These are phyloP conservation scores for Starmerella apis DNA, from an alignment of 805 yeast genomes.

Conservation along the genomic window DNA sequence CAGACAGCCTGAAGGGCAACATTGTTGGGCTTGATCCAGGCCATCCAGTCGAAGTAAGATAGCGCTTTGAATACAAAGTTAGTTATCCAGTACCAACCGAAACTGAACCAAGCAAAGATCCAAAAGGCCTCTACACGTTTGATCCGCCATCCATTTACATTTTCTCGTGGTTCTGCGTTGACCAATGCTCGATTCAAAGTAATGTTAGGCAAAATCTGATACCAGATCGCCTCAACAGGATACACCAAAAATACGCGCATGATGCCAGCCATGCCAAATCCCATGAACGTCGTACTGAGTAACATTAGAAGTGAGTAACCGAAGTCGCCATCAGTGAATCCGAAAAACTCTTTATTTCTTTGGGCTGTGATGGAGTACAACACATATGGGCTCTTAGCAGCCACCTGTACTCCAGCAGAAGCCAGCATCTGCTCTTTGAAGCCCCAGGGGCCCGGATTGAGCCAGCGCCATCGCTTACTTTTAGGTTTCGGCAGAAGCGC, in stretches of 20 bases:
- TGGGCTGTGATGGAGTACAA: constrained; percentile 36
- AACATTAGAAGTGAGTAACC: constrained; percentile 46
- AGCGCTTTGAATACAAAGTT: constrained; percentile 53
- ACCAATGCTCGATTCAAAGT: constrained; percentile 42
- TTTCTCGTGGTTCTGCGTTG: constrained; percentile 35
- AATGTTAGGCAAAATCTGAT: constrained; percentile 35
- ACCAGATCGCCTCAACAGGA: constrained; percentile 44
- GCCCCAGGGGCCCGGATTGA: constrained; percentile 10
- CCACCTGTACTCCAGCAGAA: constrained; percentile 21
- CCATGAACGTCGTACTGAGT: constrained; percentile 49
- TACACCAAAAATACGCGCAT: constrained; percentile 49
- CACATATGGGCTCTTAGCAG: constrained; percentile 28
- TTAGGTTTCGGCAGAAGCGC: constrained; percentile 25
- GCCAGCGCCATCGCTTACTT: constrained; percentile 9
- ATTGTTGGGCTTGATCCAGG: constrained; percentile 47
- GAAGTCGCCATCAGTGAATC: constrained; percentile 26
- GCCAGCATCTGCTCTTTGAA: constrained; percentile 9
- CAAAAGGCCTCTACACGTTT: constrained; percentile 43
- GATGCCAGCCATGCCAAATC: constrained; percentile 56
- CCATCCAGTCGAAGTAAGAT: constrained; percentile 51
- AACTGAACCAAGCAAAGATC: constrained; percentile 36
- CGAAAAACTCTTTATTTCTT: constrained; percentile 24
- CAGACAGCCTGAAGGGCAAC: constrained; percentile 40
- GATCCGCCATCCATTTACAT: constrained; percentile 50
- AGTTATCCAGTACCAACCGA: constrained; percentile 57